Base-by-base conservation (phyloP, 352 stramenopile species). In the Pythium periplocum region DNA sequence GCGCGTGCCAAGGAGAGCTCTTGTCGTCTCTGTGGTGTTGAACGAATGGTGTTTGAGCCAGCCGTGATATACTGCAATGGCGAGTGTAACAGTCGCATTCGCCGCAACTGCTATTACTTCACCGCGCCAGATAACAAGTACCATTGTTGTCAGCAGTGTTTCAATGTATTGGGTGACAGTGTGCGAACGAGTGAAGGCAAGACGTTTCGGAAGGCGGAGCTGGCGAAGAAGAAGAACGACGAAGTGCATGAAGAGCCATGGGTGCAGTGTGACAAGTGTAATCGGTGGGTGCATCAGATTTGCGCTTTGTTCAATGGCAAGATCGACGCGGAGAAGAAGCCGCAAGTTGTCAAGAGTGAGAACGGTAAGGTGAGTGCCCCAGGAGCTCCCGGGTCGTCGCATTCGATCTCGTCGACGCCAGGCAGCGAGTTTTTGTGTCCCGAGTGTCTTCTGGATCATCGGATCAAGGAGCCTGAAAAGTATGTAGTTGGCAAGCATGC, bases 231-330 rank as follows among this genome's bases (percentile, higher is more conserved):
- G 66, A 90, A 92, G 65, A 94, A 94, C 45, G 80, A 93, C 56
- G 86, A 93, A 63, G 80, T 94, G 4, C 89, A 96, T 17, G 92
- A 98, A 70, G 95, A 98, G 63, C 76, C 88, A 26, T 99, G 97
- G 97, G 96, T 99, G 4, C 87, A 98, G 59, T 99, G 98, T 65
- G 96, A 99, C 59, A 87, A 82, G 32, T 99, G 98, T 65, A 96
- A 98, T 51, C 80, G 96, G 5, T 99, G 97, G 97, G 96, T 99
- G 48, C 98, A 99, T 69, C 96, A 99, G 66, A 98, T 99, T 55
- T 99, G 98, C 73, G 96, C 94, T 31, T 78, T 99, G 4, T 99
- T 99, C 72, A 99, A 99, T 64, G 96, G 91, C 33, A 91, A 98
- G 46, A 96, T 98, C 57, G 98, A 99, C 61, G 95, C 93, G 8